Conservation (phyloP, 2,329 filamentous ascomycete genomes). For the Aureobasidium sp. region DNA sequence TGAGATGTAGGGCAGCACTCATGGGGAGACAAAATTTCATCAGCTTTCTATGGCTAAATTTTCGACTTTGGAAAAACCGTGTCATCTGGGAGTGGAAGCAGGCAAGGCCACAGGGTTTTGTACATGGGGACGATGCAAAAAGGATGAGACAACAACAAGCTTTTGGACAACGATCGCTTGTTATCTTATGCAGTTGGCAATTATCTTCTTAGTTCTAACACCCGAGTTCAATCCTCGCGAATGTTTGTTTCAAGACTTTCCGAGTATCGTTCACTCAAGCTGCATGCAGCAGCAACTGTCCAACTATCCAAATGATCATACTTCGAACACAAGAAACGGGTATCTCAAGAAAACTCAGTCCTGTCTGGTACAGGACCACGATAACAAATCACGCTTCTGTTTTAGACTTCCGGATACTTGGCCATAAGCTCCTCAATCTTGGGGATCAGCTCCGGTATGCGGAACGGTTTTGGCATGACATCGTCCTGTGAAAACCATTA, state of each 20-base stretch:
- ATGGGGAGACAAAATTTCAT: no score
- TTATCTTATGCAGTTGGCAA: neutral
- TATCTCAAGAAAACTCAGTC: constrained; percentile 4
- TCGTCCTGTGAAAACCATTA: constrained; percentile 35
- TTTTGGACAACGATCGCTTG: neutral
- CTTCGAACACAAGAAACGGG: neutral
- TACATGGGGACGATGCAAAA: no score
- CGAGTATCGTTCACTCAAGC: neutral
- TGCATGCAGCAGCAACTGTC: neutral
- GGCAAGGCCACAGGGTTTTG: no score
- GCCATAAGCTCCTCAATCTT: constrained; percentile 44
- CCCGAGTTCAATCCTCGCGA: neutral
- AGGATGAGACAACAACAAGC: no score
- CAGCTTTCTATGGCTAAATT: no score
- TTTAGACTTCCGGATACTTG: constrained; percentile 22
- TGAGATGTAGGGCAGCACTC: no score
- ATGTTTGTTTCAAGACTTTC: neutral
- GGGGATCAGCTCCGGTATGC: constrained; percentile 44
- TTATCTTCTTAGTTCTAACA: neutral
- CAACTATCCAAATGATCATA: neutral
- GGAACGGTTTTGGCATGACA: constrained; percentile 45
- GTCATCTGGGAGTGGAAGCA: no score
- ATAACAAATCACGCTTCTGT: neutral
- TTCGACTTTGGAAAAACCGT: no score
- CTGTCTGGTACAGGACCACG: neutral